Conservation (phyloP, 257 asterid species). For the Paulownia fortunei region DNA sequence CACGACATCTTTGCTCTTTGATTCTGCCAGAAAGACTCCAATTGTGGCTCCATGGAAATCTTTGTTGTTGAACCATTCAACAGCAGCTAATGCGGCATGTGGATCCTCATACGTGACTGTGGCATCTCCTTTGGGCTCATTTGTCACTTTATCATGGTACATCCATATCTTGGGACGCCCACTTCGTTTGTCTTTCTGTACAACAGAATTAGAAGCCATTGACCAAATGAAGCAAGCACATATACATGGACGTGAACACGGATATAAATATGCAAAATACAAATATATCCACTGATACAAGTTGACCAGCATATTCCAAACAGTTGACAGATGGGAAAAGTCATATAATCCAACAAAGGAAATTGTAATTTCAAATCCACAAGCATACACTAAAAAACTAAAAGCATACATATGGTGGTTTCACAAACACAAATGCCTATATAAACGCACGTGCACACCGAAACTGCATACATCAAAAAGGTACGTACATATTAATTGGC, state of each 20-base stretch:
- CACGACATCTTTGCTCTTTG: slow-evolving; percentile 76
- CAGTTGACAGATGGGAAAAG: not conserved
- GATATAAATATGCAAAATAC: not conserved
- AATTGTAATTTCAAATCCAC: not conserved
- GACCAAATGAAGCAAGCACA: slow-evolving; percentile 19
- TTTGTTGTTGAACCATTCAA: slow-evolving; percentile 96
- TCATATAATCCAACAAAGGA: not conserved
- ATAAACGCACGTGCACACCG: too few species aligned
- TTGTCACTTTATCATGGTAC: slow-evolving; percentile 85
- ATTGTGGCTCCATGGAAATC: slow-evolving; percentile 88
- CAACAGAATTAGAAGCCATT: slow-evolving; percentile 18
- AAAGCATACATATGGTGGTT: not conserved
- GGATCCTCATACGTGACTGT: slow-evolving; percentile 98
- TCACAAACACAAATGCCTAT: not conserved
- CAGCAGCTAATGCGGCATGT: slow-evolving; percentile 98
- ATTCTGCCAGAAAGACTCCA: slow-evolving; percentile 91
- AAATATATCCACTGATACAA: not conserved
- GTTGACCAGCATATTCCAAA: not conserved
- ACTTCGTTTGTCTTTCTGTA: slow-evolving; percentile 91
- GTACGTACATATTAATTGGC: not conserved
- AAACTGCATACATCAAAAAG: not conserved
- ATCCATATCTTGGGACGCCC: slow-evolving; percentile 97
- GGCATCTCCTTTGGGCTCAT: slow-evolving; percentile 99
- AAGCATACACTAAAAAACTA: not conserved
- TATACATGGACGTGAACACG: not conserved